Evolutionary conservation across 2,329 filamentous ascomycete species (phyloP), one percentile per base, ranked within the genome.

Genomic region (Colletotrichum noveboracense): DNA sequence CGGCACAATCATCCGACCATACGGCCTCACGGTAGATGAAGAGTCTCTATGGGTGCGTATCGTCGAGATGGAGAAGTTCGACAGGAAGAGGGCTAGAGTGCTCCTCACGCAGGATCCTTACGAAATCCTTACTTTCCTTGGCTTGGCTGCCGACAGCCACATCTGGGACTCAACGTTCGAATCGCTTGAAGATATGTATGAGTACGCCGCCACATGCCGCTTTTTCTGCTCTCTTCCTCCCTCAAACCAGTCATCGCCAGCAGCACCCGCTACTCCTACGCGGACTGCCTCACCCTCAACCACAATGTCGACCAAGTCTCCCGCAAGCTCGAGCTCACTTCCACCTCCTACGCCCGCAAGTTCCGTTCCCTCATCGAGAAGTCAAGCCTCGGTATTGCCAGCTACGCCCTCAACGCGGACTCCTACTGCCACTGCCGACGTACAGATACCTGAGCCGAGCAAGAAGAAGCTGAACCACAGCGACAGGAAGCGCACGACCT

Each of bases 11-110:
- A 91, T 95, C 76, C 89, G 93, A 1, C 89, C 89, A 0, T 89
- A 91, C 43, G 94, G 94, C 3, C 88, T 97, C 9, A 94, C 91
- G 0, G 85, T 91, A 28, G 93, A 92, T 78, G 90, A 94, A 66
- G 82, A 81, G 14, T 93, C 91, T 3, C 83, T 97, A 2, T 91
- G 89, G 81, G 79, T 96, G 0, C 90, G 94, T 1, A 88, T 96
- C 18, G 87, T 89, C 6, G 93, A 95, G 80, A 91, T 96, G 38
- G 94, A 96, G 79, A 76, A 81, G 0, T 77, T 86, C 4, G 86
- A 95, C 80, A 87, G 86, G 75, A 91, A 90, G 75, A 87, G 87
- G 73, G 85, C 91, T 64, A 89, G 89, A 73, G 79, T 96, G 2
- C 87, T 91, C 16, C 86, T 96, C 1, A 92, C 92, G 0, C 83